Evolutionary conservation across 805 yeast genomes (phyloP).

Genomic region (Komagataella pseudopastoris): DNA sequence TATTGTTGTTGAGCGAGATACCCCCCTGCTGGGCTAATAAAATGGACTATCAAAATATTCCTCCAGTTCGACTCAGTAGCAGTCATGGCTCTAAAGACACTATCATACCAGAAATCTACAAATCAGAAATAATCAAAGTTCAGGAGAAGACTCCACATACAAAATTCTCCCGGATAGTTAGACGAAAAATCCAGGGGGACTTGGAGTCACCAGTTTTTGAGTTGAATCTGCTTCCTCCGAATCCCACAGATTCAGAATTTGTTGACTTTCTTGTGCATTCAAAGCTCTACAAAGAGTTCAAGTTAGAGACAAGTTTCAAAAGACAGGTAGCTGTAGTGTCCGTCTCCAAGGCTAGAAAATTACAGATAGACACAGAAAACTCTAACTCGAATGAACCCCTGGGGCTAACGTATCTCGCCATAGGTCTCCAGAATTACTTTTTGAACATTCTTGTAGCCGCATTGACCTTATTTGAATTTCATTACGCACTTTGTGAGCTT

Average conservation of each 20-base stretch:
- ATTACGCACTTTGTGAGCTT: slow-evolving; percentile 21
- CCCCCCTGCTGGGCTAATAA: slow-evolving; percentile 5
- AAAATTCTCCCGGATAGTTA: neutral
- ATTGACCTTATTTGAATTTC: slow-evolving; percentile 37
- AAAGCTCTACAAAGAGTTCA: slow-evolving; percentile 33
- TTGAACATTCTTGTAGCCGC: slow-evolving; percentile 42
- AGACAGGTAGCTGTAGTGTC: slow-evolving; percentile 34
- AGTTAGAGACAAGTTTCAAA: slow-evolving; percentile 28
- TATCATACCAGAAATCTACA: neutral
- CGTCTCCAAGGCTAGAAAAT: slow-evolving; percentile 28
- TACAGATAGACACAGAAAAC: slow-evolving; percentile 14
- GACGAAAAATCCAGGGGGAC: neutral
- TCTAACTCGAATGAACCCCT: slow-evolving; percentile 2
- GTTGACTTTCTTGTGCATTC: slow-evolving; percentile 25
- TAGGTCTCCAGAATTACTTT: slow-evolving; percentile 34
- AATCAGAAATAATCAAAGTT: neutral
- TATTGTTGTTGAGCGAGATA: slow-evolving; percentile 20
- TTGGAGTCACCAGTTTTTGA: neutral
- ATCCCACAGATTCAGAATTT: slow-evolving; percentile 10
- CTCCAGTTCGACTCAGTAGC: neutral
- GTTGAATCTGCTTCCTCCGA: slow-evolving; percentile 3
- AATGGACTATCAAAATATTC: slow-evolving; percentile 1
- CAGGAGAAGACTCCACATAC: neutral
- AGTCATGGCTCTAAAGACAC: neutral
- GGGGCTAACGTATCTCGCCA: slow-evolving; percentile 10